Evolutionary conservation across 805 yeast species (phyloP).

Genomic region (Pichia cephalocereana): DNA sequence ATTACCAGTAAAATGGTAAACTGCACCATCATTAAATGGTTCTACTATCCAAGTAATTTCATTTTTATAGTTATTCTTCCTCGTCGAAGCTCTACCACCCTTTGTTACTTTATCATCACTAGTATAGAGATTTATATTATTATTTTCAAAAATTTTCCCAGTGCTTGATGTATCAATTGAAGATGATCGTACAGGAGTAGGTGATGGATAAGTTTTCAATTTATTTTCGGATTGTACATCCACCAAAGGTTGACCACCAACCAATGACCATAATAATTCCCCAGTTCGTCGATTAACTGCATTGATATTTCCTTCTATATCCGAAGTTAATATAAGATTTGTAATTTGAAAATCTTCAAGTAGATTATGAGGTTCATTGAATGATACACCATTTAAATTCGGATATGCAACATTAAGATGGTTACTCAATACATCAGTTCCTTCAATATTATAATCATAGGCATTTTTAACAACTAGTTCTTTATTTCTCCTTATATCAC

Average conservation of each 20-base stretch:
- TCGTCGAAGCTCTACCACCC: no score
- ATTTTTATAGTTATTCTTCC: not conserved
- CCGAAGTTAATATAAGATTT: conserved; percentile 59
- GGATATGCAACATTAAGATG: not conserved
- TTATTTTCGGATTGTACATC: conserved; percentile 17
- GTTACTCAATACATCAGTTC: not conserved
- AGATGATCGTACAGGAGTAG: conserved; percentile 2
- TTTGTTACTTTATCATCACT: not conserved
- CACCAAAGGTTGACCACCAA: conserved; percentile 57
- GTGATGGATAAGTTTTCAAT: not conserved
- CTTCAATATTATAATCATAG: not conserved
- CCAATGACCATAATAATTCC: conserved; percentile 64
- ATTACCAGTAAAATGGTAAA: conserved; percentile 70
- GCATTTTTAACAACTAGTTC: not conserved
- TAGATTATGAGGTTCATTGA: not conserved
- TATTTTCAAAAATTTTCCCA: not conserved
- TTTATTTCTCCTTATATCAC: not conserved
- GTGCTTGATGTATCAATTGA: not conserved
- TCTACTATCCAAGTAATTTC: conserved; percentile 77
- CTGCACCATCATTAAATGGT: conserved; percentile 75
- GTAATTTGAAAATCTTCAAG: conserved; percentile 29
- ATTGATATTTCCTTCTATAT: conserved; percentile 80
- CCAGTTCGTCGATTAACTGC: conserved; percentile 75
- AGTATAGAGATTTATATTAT: not conserved
- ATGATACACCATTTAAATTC: not conserved